Evolutionary conservation across 164 flowering plant species (phyloP).

Genomic region (Malania oleifera): DNA sequence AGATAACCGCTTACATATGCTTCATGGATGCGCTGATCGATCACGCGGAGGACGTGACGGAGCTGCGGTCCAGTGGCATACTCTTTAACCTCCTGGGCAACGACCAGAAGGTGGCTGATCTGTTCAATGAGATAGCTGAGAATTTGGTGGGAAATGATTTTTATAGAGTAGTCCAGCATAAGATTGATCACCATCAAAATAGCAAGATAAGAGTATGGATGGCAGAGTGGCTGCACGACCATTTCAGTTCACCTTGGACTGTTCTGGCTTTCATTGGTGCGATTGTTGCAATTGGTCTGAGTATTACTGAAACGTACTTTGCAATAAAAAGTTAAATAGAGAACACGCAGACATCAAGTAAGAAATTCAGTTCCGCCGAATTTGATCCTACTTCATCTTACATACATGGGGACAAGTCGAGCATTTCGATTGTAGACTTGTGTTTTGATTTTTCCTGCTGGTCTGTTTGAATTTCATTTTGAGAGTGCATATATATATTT

Average conservation of each 20-base stretch:
- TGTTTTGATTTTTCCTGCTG: no score
- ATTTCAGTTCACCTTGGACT: conserved; percentile 12
- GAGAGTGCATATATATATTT: no score
- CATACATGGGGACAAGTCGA: no score
- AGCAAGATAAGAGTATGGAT: not conserved
- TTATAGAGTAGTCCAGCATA: not conserved
- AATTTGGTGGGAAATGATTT: not conserved
- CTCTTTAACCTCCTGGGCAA: conserved; percentile 10
- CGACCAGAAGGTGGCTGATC: conserved; percentile 12
- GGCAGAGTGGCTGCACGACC: not conserved
- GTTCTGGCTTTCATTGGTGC: not conserved
- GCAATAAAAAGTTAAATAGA: not conserved
- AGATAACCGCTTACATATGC: conserved; percentile 4
- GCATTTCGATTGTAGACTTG: no score
- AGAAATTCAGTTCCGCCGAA: no score
- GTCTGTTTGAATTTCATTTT: no score
- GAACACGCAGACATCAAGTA: no score
- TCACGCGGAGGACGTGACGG: conserved; percentile 10
- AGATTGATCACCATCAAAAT: not conserved
- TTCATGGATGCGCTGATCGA: conserved; percentile 16
- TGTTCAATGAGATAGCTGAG: conserved; percentile 6
- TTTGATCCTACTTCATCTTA: no score
- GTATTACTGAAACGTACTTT: not conserved
- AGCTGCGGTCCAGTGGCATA: not conserved
- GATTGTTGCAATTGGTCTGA: not conserved